These are phyloP conservation scores for Austroboletus novae-zelandiae DNA, from an alignment of 1,284 basidiomycete genomes.

Conservation along the genomic window DNA sequence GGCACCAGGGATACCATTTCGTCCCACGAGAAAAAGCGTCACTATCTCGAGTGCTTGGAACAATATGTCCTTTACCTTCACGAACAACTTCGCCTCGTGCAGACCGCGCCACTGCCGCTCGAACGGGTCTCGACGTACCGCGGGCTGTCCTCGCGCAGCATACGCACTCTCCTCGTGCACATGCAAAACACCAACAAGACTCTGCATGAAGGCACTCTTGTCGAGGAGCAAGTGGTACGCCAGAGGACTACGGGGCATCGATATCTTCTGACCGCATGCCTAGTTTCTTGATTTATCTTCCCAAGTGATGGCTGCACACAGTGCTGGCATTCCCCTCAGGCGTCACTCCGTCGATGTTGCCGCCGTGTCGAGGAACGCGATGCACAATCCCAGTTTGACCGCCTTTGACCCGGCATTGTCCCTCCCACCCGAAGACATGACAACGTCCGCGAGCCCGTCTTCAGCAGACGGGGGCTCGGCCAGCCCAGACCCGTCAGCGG, in stretches of 20 bases:
- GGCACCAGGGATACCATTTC: slow-evolving; percentile 58
- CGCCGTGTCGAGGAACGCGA: slow-evolving; percentile 11
- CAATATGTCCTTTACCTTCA: slow-evolving; percentile 66
- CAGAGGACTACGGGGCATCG: background rate
- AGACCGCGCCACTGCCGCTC: slow-evolving; percentile 46
- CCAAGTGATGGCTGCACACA: slow-evolving; percentile 28
- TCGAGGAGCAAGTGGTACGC: slow-evolving; percentile 54
- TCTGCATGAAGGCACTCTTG: slow-evolving; percentile 45
- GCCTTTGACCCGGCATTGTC: slow-evolving; percentile 18
- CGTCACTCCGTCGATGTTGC: slow-evolving; percentile 31
- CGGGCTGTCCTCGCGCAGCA: slow-evolving; percentile 58
- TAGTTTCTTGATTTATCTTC: slow-evolving; percentile 32
- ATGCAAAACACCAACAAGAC: slow-evolving; percentile 55
- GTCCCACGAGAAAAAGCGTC: slow-evolving; percentile 72
- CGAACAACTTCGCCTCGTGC: slow-evolving; percentile 53
- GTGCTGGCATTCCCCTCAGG: slow-evolving; percentile 24
- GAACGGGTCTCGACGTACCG: slow-evolving; percentile 54
- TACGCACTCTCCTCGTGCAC: slow-evolving; percentile 57
- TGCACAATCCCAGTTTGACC: slow-evolving; percentile 11
- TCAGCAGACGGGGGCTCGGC: slow-evolving; percentile 19
- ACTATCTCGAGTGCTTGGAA: slow-evolving; percentile 69
- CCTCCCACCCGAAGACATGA: slow-evolving; percentile 16
- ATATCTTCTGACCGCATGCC: background rate
- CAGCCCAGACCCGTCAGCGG: slow-evolving; percentile 20
- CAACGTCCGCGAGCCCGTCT: slow-evolving; percentile 25